Conservation (phyloP, 2,329 filamentous ascomycete genomes). For the Botrytis deweyae region DNA sequence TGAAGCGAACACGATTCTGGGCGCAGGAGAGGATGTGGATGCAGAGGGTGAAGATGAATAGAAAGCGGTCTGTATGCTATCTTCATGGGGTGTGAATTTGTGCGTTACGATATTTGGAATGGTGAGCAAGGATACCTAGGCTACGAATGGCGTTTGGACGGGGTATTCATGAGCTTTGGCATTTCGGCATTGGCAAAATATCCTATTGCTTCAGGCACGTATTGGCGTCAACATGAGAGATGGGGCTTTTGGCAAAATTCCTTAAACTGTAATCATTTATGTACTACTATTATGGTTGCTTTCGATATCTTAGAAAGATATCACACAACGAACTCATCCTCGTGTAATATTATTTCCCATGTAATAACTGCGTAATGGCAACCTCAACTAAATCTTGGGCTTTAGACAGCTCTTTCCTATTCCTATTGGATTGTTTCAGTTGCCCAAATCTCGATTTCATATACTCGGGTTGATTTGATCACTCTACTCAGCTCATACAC, state of each 20-base stretch:
- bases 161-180: slow-evolving; percentile 3
- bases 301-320: slow-evolving; percentile 5
- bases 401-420: too few relatives aligned
- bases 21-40: not conserved
- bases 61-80: not conserved
- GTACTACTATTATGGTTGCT: slow-evolving; percentile 14
- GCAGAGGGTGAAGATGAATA: slow-evolving; percentile 12
- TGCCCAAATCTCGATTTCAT: too few relatives aligned
- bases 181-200: slow-evolving; percentile 8
- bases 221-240: slow-evolving; percentile 9
- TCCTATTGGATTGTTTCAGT: too few relatives aligned
- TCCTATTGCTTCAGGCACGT: slow-evolving; percentile 4
- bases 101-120: slow-evolving; percentile 5
- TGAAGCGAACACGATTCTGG: not conserved
- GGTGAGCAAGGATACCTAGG: slow-evolving; percentile 14
- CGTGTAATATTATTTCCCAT: not conserved
- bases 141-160: slow-evolving; percentile 14
- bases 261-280: slow-evolving; percentile 18
- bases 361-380: not conserved
- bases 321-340: slow-evolving; percentile 1
- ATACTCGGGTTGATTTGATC: too few relatives aligned
- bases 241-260: not conserved
- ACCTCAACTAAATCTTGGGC: not conserved
- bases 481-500: too few relatives aligned
- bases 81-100: not conserved